Evolutionary conservation across 257 asterid genomes (phyloP), one percentile per base, ranked within the genome.

Genomic region (Solanum chiquidenum): DNA sequence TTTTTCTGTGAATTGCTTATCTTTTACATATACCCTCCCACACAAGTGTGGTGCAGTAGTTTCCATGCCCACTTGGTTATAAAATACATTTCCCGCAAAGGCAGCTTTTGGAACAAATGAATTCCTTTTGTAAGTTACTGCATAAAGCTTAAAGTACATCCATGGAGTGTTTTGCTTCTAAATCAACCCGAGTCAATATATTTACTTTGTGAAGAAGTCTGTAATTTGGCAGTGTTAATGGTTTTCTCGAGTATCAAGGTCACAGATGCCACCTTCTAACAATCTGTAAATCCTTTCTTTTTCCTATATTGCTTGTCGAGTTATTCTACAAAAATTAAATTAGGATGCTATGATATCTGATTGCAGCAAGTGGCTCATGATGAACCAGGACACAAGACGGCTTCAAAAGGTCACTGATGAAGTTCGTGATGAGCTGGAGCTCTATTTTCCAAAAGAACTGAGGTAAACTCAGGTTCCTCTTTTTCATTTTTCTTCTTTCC

Each of bases 361-460:
- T 88, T 91, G 91, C 98, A 97, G 99, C 92, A 96, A 96, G 91
- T 97, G 99, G 99, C 95, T 97, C 90, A 96, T 96, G 99, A 97
- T 97, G 99, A 96, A 97, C 91, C 93, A 92, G 88, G 95, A 94
- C 90, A 95, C 99, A 4, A 93, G 99, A 90, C 93, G 96, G 77
- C 98, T 97, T 87, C 98, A 95, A 92, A 97, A 96, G 91, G 98
- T 97, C 89, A 90, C 91, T 20, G 99, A 97, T 92, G 99, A 95
- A 31, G 98, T 97, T 46, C 99, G 98, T 25, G 95, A 97, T 85
- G 99, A 95, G 91, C 90, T 88, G 88, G 87, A 91, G 79, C 89
- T 90, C 55, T 97, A 74, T 86, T 97, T 97, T 90, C 98, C 99
- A 20, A 95, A 90, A 91, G 87, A 90, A 86, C 95, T 83, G 87